phyloP scores from a whole-genome alignment of 2,329 filamentous ascomycete species.

The Cladosporium cucumerinum region DNA sequence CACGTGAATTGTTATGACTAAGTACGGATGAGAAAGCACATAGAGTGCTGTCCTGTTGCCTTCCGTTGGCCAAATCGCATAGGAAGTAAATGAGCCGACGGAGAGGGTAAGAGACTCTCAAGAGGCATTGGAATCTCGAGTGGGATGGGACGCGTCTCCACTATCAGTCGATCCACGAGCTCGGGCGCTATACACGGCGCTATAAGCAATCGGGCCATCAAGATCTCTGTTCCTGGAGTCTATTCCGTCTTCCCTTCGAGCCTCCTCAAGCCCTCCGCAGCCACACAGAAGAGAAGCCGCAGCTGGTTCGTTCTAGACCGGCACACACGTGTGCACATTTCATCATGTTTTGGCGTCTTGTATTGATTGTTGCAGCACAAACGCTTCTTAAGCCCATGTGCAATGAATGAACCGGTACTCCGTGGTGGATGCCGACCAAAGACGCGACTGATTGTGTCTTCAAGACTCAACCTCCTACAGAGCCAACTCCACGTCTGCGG shows the following conservation, averaged over 20 bases:
- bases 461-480: neutral
- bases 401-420: neutral
- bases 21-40: neutral
- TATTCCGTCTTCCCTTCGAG: neutral
- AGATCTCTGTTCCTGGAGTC: neutral
- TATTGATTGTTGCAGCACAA: neutral
- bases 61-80: neutral
- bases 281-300: neutral
- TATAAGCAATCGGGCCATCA: neutral
- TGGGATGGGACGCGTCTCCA: neutral
- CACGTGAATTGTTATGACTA: neutral
- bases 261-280: neutral
- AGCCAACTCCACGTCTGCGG: neutral
- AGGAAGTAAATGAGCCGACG: constrained; percentile 4
- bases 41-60: neutral
- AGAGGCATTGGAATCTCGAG: neutral
- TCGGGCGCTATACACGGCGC: neutral
- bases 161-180: neutral
- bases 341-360: neutral
- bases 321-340: neutral
- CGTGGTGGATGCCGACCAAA: neutral
- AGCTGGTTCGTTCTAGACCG: neutral
- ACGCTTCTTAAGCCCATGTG: neutral
- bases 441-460: neutral
- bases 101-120: neutral